Evolutionary conservation across 441 rosid genomes (phyloP), one percentile per base, ranked within the genome.

Genomic region (Populus trichocarpa): DNA sequence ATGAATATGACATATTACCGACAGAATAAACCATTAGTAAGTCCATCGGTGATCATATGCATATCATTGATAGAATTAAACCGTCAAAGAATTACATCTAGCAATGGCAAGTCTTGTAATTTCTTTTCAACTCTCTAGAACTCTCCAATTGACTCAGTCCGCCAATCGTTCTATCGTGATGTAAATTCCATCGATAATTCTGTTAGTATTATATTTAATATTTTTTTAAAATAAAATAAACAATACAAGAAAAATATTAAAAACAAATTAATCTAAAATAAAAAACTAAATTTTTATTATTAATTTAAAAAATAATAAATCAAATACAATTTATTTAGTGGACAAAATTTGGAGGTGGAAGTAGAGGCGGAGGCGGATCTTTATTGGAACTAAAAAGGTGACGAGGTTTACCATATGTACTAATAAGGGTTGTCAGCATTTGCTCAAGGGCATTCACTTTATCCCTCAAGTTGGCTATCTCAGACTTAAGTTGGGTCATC

Each of bases 311-410:
- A 53, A 16, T 53, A 53, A 16, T 18, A 18, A 33, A 33, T 53
- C 6, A 3, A 53, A 6, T 53, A 53, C 0, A 6, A 18, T 18
- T 53, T 18, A 57, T 57, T 8, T 18, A 57, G 1, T 57, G 0
- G 23, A 57, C 0, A 57, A 0, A 5, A 7, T 1, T 2, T 57
- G 0, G 3, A 57, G 0, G 33, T 1, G 7, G 7, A 13, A 40
- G 0, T 2, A 28, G 4, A 46, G 18, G 57, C 5, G 5, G 1
- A 20, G 23, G 22, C 4, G 0, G 0, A 53, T 53, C 22, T 53
- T 6, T 14, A 0, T 20, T 2, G 2, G 0, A 57, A 6, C 10
- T 1, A 57, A 0, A 0, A 2, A 7, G 0, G 10, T 1, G 0
- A 57, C 3, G 2, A 6, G 10, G 3, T 7, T 18, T 10, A 57